Evolutionary conservation across 148 eudicot species (phyloP).

Genomic region (Cornus controversa): DNA sequence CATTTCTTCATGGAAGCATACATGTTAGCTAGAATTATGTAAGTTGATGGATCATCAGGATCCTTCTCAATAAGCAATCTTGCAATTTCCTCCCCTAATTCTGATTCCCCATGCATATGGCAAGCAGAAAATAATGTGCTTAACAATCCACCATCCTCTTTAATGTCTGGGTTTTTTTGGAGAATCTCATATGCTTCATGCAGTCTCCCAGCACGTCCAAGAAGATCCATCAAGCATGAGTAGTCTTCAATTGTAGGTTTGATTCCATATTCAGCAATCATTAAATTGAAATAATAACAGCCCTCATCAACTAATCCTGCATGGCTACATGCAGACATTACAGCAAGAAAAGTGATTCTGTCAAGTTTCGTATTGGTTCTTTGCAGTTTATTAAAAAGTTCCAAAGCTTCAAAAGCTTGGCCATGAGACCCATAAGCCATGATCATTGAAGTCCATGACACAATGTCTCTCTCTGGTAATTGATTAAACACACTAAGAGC

Average conservation of each 20-base stretch:
- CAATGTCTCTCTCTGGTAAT: slow-evolving; percentile 26
- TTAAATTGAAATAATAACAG: slow-evolving; percentile 23
- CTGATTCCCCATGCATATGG: slow-evolving; percentile 23
- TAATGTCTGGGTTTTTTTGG: slow-evolving; percentile 17
- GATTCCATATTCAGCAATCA: slow-evolving; percentile 21
- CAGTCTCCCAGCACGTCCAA: slow-evolving; percentile 35
- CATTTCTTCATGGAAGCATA: slow-evolving; percentile 31
- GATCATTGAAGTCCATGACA: slow-evolving; percentile 44
- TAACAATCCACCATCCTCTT: slow-evolving; percentile 28
- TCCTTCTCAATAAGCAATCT: slow-evolving; percentile 25
- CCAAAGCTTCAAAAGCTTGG: slow-evolving; percentile 28
- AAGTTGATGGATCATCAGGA: slow-evolving; percentile 29
- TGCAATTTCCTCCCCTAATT: slow-evolving; percentile 35
- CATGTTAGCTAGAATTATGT: slow-evolving; percentile 30
- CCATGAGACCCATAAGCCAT: slow-evolving; percentile 39
- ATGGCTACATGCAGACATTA: slow-evolving; percentile 34
- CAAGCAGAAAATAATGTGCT: slow-evolving; percentile 37
- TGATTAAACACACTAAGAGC: slow-evolving; percentile 25
- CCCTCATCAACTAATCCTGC: slow-evolving; percentile 40
- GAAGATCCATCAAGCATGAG: slow-evolving; percentile 38
- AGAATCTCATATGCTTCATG: slow-evolving; percentile 30
- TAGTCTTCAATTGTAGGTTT: slow-evolving; percentile 30
- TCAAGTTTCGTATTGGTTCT: slow-evolving; percentile 26
- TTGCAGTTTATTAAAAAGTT: slow-evolving; percentile 27
- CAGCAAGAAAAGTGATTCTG: slow-evolving; percentile 30